These are phyloP conservation scores for Dysphania ambrosioides DNA, from an alignment of 148 eudicot species.

Conservation along the genomic window DNA sequence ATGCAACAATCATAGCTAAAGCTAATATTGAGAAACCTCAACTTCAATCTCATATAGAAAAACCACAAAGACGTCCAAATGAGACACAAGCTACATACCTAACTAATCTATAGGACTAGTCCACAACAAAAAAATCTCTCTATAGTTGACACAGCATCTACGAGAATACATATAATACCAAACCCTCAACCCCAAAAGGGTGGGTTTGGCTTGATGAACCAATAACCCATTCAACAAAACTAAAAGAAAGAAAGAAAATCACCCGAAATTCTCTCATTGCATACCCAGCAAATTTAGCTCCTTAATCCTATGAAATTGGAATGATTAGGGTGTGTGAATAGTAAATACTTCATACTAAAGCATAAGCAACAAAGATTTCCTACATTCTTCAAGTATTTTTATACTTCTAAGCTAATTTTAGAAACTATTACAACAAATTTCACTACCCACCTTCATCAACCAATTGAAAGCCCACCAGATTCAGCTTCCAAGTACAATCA, in stretches of 20 bases:
- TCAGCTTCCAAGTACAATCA: neutral
- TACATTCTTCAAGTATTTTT: constrained; percentile 3
- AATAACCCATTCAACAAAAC: neutral
- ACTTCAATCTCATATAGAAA: neutral
- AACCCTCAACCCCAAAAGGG: neutral
- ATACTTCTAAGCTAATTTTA: constrained; percentile 12
- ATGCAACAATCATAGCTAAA: neutral
- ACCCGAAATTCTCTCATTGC: neutral
- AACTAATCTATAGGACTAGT: neutral
- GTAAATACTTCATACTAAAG: constrained; percentile 1
- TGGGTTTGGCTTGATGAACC: neutral
- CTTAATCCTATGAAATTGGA: neutral
- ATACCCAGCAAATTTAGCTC: neutral
- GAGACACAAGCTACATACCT: neutral
- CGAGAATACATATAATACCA: neutral
- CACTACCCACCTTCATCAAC: neutral
- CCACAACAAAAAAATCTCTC: neutral
- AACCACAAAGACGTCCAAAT: neutral
- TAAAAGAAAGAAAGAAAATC: neutral
- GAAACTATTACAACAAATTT: constrained; percentile 4
- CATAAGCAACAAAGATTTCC: neutral
- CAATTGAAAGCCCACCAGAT: neutral
- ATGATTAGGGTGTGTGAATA: neutral
- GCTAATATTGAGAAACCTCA: neutral
- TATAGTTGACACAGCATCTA: neutral